phyloP scores from a whole-genome alignment of 371 early-diverging fungal species.

The Apophysomyces trapeziformis region DNA sequence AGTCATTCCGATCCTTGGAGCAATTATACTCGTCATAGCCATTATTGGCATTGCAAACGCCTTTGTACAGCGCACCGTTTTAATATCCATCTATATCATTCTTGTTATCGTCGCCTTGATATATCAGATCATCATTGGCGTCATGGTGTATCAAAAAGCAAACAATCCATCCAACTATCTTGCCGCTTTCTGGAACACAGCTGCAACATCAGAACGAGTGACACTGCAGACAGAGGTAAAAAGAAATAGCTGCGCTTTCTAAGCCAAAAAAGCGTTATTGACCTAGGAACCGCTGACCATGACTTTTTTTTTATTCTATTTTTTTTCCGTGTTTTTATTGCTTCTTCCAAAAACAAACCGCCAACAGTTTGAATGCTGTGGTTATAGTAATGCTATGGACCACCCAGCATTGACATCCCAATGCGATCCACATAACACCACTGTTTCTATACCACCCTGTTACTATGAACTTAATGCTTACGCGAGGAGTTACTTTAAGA shows the following conservation, averaged over 20 bases:
- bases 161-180: conserved; percentile 39
- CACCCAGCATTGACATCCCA: conserved; percentile 26
- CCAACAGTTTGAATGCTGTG: conserved; percentile 49
- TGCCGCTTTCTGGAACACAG: conserved; percentile 36
- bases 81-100: conserved; percentile 42
- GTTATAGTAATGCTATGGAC: conserved; percentile 41
- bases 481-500: conserved; percentile 32
- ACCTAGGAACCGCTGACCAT: neutral
- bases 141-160: conserved; percentile 41
- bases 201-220: conserved; percentile 22
- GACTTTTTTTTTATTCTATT: neutral
- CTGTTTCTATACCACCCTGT: conserved; percentile 29
- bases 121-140: conserved; percentile 48
- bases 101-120: conserved; percentile 42
- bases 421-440: conserved; percentile 27
- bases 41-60: conserved; percentile 42
- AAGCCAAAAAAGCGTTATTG: neutral
- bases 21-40: conserved; percentile 43
- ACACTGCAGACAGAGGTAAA: conserved; percentile 24
- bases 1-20: conserved; percentile 44
- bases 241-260: neutral
- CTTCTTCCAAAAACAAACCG: no score
- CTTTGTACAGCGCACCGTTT: conserved; percentile 27
- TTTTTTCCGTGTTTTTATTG: no score
- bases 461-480: conserved; percentile 28